These are phyloP conservation scores for Amaranthus palmeri DNA, from an alignment of 148 eudicot species.

Conservation along the genomic window DNA sequence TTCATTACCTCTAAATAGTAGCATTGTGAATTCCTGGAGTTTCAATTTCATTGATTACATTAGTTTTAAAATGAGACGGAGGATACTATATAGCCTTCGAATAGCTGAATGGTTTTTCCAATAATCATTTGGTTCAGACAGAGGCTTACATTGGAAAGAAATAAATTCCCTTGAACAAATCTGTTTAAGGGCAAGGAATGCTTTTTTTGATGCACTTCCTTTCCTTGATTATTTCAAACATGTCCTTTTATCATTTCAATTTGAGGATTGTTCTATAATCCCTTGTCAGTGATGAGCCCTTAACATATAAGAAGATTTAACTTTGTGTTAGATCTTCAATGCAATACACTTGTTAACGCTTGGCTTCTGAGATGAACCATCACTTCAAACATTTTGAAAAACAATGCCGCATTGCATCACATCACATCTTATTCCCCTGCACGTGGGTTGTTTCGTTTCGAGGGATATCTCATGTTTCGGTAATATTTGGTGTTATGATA, in stretches of 20 bases:
- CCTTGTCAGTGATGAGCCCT: conserved; percentile 42
- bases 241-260: neutral
- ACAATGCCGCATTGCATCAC: neutral
- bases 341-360: conserved; percentile 46
- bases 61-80: conserved; percentile 25
- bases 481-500: no score
- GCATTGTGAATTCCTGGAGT: conserved; percentile 15
- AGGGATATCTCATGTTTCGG: no score
- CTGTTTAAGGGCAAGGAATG: conserved; percentile 26
- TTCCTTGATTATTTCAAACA: conserved; percentile 27
- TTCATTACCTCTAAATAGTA: conserved; percentile 31
- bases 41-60: neutral
- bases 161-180: neutral
- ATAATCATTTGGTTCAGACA: conserved; percentile 33
- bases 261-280: conserved; percentile 28
- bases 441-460: no score
- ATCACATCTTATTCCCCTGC: no score
- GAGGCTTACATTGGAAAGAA: conserved; percentile 26
- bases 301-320: conserved; percentile 59
- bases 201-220: conserved; percentile 17
- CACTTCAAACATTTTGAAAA: neutral
- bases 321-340: conserved; percentile 32
- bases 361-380: conserved; percentile 42
- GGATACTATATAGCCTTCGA: conserved; percentile 23
- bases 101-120: conserved; percentile 17